Evolutionary conservation across 2,329 filamentous ascomycete genomes (phyloP).

Genomic region (Aspergillus terreus): DNA sequence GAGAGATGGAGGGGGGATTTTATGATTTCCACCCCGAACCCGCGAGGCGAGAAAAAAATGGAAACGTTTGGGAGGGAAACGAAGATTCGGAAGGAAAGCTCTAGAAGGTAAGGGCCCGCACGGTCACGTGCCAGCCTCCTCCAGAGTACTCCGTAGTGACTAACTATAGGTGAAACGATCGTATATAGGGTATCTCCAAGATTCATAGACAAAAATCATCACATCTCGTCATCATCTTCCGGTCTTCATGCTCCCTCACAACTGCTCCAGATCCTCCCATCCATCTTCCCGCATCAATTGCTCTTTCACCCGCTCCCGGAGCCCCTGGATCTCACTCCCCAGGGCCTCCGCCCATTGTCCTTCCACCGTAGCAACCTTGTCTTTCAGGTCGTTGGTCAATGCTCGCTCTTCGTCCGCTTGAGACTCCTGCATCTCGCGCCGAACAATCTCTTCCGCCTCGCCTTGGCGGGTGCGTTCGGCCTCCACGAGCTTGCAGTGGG

Average conservation of each 20-base stretch:
- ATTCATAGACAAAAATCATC: constrained; percentile 18
- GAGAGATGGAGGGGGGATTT: too few species aligned
- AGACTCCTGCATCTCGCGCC: constrained; percentile 53
- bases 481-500: constrained; percentile 65
- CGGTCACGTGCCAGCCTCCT: constrained; percentile 18
- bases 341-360: constrained; percentile 86
- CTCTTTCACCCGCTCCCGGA: constrained; percentile 69
- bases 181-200: background rate
- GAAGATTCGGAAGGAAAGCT: constrained; percentile 32
- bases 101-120: constrained; percentile 28
- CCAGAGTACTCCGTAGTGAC: background rate
- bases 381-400: constrained; percentile 83
- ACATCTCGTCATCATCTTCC: constrained; percentile 21
- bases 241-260: constrained; percentile 28
- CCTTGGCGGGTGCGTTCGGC: constrained; percentile 55
- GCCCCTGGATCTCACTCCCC: constrained; percentile 68
- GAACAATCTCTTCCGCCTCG: constrained; percentile 39
- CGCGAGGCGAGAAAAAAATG: background rate
- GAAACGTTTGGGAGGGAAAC: constrained; percentile 3
- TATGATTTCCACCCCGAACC: background rate
- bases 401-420: constrained; percentile 63
- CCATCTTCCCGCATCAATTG: constrained; percentile 76
- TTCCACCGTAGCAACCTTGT: constrained; percentile 86
- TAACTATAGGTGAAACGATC: background rate
- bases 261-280: constrained; percentile 74